Percentiles rank a stretch among this genome's conserved stretches.
These are phyloP conservation scores for Parietaria judaica DNA, from an alignment of 306 rosid genomes.

Conservation along the genomic window DNA sequence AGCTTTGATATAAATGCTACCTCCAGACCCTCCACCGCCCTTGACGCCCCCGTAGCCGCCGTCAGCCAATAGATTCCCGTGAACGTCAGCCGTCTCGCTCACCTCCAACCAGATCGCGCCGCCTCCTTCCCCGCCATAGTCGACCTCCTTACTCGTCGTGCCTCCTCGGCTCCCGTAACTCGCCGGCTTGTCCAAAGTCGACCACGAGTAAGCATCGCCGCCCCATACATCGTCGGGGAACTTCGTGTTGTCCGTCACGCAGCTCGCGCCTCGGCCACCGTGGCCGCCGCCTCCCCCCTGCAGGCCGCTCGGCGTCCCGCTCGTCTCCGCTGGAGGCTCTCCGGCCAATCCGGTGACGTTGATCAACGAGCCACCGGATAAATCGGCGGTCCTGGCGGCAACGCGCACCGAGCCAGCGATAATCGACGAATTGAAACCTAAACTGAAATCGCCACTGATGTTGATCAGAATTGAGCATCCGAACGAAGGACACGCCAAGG, in stretches of 20 bases:
- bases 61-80: constrained; percentile 60
- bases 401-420: constrained; percentile 31
- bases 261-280: constrained; percentile 95
- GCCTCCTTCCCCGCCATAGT: constrained; percentile 90
- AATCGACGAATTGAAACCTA: constrained; percentile 38
- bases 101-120: constrained; percentile 56
- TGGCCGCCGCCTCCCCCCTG: constrained; percentile 94
- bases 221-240: constrained; percentile 97
- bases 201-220: constrained; percentile 89
- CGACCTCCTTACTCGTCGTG: constrained; percentile 65
- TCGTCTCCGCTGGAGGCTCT: constrained; percentile 67
- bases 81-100: constrained; percentile 33
- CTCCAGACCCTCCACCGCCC: constrained; percentile 99
- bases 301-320: constrained; percentile 75
- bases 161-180: constrained; percentile 95
- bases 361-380: constrained; percentile 31
- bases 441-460: constrained; percentile 45
- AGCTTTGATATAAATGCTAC: constrained; percentile 73
- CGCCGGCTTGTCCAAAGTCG: constrained; percentile 49
- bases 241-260: constrained; percentile 72
- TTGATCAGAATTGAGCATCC: constrained; percentile 69
- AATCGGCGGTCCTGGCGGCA: constrained; percentile 31
- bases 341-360: constrained; percentile 74
- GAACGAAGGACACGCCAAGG: constrained; percentile 48
- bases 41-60: constrained; percentile 83